Evolutionary conservation across 2,329 filamentous ascomycete genomes (phyloP).

Genomic region (Hypoxylon sp.): DNA sequence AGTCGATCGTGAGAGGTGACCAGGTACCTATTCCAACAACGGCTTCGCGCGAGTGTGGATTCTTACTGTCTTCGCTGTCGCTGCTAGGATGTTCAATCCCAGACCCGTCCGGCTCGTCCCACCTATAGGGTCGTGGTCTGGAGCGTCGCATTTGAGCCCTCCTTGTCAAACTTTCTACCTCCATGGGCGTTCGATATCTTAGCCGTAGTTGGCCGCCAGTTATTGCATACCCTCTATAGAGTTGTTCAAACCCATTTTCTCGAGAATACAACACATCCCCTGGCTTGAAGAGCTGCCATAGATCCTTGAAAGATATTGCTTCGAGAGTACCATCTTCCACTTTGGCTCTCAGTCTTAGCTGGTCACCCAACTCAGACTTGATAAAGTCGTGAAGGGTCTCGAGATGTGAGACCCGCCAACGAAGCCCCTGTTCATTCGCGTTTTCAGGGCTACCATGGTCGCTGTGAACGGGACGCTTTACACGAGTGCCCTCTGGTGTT

Average conservation of each 20-base stretch:
- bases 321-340: constrained; percentile 13
- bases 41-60: constrained; percentile 8
- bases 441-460: not conserved
- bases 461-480: not conserved
- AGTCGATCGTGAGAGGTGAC: constrained; percentile 28
- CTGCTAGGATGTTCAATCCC: not conserved
- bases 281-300: constrained; percentile 26
- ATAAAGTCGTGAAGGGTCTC: constrained; percentile 17
- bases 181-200: not conserved
- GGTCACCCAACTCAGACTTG: constrained; percentile 1
- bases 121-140: not conserved
- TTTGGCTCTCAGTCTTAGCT: constrained; percentile 5
- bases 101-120: not conserved
- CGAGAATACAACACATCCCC: constrained; percentile 19
- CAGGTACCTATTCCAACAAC: constrained; percentile 23
- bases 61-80: constrained; percentile 4
- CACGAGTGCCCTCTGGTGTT: not conserved
- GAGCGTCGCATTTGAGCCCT: not conserved
- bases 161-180: not conserved
- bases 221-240: constrained; percentile 14
- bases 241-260: constrained; percentile 18
- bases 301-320: constrained; percentile 20
- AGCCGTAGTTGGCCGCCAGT: constrained; percentile 23
- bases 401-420: constrained; percentile 16
- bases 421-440: constrained; percentile 4